Evolutionary conservation across 1,139 yeast species (phyloP), one percentile per base, ranked within the genome.

Genomic region (Yamadazyma siamensis): DNA sequence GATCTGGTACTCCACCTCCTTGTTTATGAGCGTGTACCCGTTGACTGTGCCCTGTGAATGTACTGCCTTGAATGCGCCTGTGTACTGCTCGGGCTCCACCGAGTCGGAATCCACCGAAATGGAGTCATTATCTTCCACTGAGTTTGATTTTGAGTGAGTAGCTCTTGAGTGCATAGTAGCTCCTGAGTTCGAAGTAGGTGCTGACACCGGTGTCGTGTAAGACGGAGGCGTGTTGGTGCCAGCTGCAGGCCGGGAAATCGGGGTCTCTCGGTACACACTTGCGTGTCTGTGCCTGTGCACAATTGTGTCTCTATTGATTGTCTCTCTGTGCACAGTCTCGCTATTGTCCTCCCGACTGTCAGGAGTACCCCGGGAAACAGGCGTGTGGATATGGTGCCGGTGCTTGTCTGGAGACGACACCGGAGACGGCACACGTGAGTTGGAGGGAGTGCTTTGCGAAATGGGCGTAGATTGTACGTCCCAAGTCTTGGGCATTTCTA

Each of bases 361-460:
- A n/a, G n/a, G n/a, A n/a, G n/a, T n/a, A n/a, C n/a, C n/a, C n/a
- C n/a, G n/a, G n/a, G n/a, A n/a, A n/a, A n/a, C n/a, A n/a, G n/a
- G n/a, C n/a, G n/a, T n/a, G n/a, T n/a, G n/a, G n/a, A n/a, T n/a
- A n/a, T n/a, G n/a, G n/a, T n/a, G n/a, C n/a, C n/a, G n/a, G n/a
- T n/a, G n/a, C n/a, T n/a, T n/a, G n/a, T n/a, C 13, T 10, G 27
- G 23, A 13, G 25, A n/a, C 18, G 32, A 33, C 13, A 33, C 25
- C 10, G 58, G 58, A 9, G 62, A 59, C 1, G 60, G 36, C 5
- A 34, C 31, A 22, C 61, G 34, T 13, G 60, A 55, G 34, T 59
- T 58, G 10, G 64, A 50, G 3, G 65, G 65, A 0, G 65, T 59
- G 2, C 63, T 56, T 34, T 57, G 63, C 1, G 63, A 55, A n/a